Percentiles rank a stretch among this genome's conserved stretches.
Conservation (phyloP, 2,329 filamentous ascomycete species). For the Neoscytalidium dimidiatum region DNA sequence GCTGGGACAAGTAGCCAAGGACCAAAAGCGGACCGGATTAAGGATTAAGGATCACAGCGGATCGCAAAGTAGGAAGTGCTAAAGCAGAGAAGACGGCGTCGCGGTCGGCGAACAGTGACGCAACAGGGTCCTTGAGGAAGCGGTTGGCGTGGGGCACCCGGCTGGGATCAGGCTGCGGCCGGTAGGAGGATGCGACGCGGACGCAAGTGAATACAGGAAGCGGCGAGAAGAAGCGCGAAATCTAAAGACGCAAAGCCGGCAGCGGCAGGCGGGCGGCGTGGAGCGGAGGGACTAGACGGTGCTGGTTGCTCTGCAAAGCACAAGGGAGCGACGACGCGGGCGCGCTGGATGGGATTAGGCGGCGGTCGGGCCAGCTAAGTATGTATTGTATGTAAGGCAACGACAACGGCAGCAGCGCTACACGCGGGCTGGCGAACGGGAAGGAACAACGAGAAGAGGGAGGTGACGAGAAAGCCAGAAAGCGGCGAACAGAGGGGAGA, state of each 20-base stretch:
- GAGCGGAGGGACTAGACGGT: slow-evolving; percentile 5
- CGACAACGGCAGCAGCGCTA: slow-evolving; percentile 13
- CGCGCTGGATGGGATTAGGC: slow-evolving; percentile 32
- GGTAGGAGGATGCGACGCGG: not conserved
- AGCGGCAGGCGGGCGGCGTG: not conserved
- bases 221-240: not conserved
- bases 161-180: slow-evolving; percentile 3
- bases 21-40: slow-evolving; percentile 12
- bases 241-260: slow-evolving; percentile 13
- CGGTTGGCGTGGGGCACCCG: not conserved
- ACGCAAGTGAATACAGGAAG: slow-evolving; percentile 9
- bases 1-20: not conserved
- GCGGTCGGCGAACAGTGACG: slow-evolving; percentile 6
- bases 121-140: slow-evolving; percentile 5
- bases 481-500: slow-evolving; percentile 72
- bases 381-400: slow-evolving; percentile 33
- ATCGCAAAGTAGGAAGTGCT: slow-evolving; percentile 12
- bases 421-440: slow-evolving; percentile 19
- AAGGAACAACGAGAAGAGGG: slow-evolving; percentile 24
- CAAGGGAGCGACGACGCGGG: slow-evolving; percentile 40
- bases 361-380: slow-evolving; percentile 29
- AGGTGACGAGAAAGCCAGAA: slow-evolving; percentile 30
- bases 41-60: slow-evolving; percentile 16
- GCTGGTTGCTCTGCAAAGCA: slow-evolving; percentile 22
- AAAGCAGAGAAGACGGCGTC: slow-evolving; percentile 3